These are phyloP conservation scores for Takashimella tepidaria DNA, from an alignment of 1,284 basidiomycete species.

Conservation along the genomic window DNA sequence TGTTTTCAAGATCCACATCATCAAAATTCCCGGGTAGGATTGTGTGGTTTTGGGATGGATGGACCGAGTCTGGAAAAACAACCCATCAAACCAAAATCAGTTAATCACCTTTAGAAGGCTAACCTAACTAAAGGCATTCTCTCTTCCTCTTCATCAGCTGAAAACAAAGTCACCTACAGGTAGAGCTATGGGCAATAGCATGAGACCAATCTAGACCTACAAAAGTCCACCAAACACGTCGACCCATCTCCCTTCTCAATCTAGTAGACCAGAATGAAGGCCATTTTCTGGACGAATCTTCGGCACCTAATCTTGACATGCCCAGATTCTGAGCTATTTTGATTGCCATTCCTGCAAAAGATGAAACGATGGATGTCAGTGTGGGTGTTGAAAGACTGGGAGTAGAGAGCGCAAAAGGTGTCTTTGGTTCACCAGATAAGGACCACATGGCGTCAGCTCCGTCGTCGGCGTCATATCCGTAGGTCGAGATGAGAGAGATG, in stretches of 20 bases:
- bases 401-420: too few species aligned
- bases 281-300: slow-evolving; percentile 14
- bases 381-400: too few species aligned
- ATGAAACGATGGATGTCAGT: neutral
- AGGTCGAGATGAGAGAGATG: slow-evolving; percentile 16
- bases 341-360: slow-evolving; percentile 14
- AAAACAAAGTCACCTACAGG: slow-evolving; percentile 5
- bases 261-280: slow-evolving; percentile 12
- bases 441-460: slow-evolving; percentile 17
- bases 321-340: slow-evolving; percentile 27
- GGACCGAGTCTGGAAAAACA: slow-evolving; percentile 20
- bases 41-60: slow-evolving; percentile 22
- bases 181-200: slow-evolving; percentile 15
- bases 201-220: slow-evolving; percentile 23
- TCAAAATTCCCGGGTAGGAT: slow-evolving; percentile 18
- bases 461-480: slow-evolving; percentile 15
- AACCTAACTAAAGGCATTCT: neutral
- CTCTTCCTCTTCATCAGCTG: too few species aligned
- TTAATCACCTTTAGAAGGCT: neutral
- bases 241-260: slow-evolving; percentile 16
- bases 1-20: slow-evolving; percentile 16
- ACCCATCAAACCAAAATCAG: too few species aligned
- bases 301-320: slow-evolving; percentile 20
- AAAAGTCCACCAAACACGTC: slow-evolving; percentile 24
- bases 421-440: slow-evolving; percentile 6